phyloP scores from a whole-genome alignment of 2,329 filamentous ascomycete genomes.

The Cladorrhinum sp. region DNA sequence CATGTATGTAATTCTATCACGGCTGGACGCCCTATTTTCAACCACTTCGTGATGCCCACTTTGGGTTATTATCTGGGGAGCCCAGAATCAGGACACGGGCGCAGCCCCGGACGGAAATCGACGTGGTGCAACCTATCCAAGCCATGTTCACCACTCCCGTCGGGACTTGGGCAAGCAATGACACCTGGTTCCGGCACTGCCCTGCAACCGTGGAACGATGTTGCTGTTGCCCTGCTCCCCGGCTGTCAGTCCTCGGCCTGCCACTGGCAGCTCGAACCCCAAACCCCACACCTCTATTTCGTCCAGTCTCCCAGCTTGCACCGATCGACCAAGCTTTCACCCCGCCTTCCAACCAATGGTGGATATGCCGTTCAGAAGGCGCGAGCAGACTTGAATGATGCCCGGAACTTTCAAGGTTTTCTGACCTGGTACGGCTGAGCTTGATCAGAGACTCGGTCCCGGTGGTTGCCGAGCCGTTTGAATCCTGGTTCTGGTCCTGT shows the following conservation, averaged over 20 bases:
- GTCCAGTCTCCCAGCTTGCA: conserved; percentile 1
- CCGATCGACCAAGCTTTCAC: conserved; percentile 21
- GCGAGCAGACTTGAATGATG: conserved; percentile 9
- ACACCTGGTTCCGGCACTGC: conserved; percentile 16
- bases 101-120: conserved; percentile 6
- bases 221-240: conserved; percentile 15
- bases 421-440: background rate
- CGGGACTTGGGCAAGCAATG: conserved; percentile 16
- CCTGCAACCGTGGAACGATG: conserved; percentile 19
- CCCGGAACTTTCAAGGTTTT: background rate
- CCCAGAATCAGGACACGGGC: conserved; percentile 1
- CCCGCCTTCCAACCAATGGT: conserved; percentile 12
- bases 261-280: conserved; percentile 13
- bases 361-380: conserved; percentile 9
- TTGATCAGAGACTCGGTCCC: conserved; percentile 1
- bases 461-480: conserved; percentile 2
- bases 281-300: conserved; percentile 17
- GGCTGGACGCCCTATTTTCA: conserved; percentile 6
- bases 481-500: background rate
- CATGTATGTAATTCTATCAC: conserved; percentile 20
- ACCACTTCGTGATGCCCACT: conserved; percentile 1
- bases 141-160: conserved; percentile 4
- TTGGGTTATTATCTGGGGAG: conserved; percentile 6
- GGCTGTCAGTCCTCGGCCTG: conserved; percentile 18
- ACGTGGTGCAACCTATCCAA: conserved; percentile 8